phyloP scores from a whole-genome alignment of 441 rosid species.

The Sinapis alba region DNA sequence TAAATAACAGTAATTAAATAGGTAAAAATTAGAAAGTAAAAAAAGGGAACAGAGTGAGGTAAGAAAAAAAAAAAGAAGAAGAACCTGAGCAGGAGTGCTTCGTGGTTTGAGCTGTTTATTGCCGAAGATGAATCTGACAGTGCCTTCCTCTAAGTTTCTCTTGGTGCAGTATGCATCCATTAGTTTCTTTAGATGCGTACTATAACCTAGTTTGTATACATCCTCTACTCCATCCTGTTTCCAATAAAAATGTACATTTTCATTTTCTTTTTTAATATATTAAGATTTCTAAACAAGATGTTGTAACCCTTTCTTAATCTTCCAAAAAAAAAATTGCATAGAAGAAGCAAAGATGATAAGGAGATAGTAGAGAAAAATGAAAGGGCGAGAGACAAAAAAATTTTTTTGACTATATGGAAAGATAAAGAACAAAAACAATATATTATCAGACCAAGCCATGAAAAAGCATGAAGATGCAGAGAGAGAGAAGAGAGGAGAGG shows the following conservation, averaged over 20 bases:
- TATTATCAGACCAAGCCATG: not conserved
- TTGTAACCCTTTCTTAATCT: not conserved
- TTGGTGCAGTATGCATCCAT: conserved; percentile 17
- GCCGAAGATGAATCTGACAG: conserved; percentile 19
- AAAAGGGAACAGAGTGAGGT: not conserved
- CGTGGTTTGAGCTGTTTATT: not conserved
- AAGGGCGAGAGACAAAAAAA: too few species aligned
- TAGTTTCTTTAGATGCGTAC: conserved; percentile 15
- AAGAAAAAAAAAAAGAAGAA: too few species aligned
- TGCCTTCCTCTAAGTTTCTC: not conserved
- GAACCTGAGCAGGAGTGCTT: conserved; percentile 32
- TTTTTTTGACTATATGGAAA: not conserved
- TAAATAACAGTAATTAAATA: not conserved
- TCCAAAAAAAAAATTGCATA: not conserved
- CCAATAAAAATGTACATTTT: too few species aligned
- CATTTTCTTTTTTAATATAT: too few species aligned
- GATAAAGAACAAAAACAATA: not conserved
- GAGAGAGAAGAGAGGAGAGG: not conserved
- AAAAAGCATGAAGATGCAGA: not conserved
- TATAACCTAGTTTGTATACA: not conserved
- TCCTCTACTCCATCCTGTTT: conserved; percentile 26
- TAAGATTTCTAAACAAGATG: not conserved
- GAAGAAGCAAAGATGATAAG: not conserved
- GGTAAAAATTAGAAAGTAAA: not conserved
- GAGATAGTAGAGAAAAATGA: not conserved